Evolutionary conservation across 2,329 filamentous ascomycete genomes (phyloP).

Genomic region (Trichoderma asperellum): DNA sequence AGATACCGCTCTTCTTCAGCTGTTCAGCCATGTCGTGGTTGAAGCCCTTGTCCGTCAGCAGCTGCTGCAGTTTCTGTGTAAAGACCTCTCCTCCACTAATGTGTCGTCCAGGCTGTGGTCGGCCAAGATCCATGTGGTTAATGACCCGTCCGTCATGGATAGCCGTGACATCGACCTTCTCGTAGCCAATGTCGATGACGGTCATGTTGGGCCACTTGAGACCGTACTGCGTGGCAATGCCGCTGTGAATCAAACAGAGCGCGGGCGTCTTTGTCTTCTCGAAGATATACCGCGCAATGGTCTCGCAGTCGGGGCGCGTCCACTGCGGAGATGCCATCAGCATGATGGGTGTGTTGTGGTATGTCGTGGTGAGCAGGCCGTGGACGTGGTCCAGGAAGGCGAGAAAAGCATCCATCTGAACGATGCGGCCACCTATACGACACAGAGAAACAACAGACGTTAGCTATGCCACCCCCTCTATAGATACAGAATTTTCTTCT

Average conservation of each 20-base stretch:
- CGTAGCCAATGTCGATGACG: conserved; percentile 86
- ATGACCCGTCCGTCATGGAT: conserved; percentile 78
- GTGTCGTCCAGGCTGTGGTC: conserved; percentile 47
- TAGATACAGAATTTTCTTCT: neutral
- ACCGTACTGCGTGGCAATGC: conserved; percentile 84
- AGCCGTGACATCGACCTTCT: conserved; percentile 91
- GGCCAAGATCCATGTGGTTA: conserved; percentile 68
- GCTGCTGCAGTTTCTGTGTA: conserved; percentile 71
- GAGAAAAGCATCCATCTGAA: conserved; percentile 90
- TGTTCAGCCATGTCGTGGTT: conserved; percentile 71
- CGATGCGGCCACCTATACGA: conserved; percentile 74
- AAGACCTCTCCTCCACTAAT: conserved; percentile 86
- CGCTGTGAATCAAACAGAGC: conserved; percentile 87
- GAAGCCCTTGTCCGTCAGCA: conserved; percentile 65
- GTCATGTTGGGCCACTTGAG: conserved; percentile 76
- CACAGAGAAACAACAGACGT: neutral
- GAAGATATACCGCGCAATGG: conserved; percentile 90
- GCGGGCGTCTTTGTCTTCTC: conserved; percentile 96
- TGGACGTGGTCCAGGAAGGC: conserved; percentile 92
- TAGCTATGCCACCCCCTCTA: neutral
- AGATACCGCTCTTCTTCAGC: conserved; percentile 67
- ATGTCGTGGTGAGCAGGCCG: conserved; percentile 83
- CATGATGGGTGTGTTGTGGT: conserved; percentile 94
- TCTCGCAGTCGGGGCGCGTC: conserved; percentile 85
- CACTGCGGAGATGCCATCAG: conserved; percentile 88